Evolutionary conservation across 768 basidiomycete genomes (phyloP).

Genomic region (Leccinum olivaceopallidum): DNA sequence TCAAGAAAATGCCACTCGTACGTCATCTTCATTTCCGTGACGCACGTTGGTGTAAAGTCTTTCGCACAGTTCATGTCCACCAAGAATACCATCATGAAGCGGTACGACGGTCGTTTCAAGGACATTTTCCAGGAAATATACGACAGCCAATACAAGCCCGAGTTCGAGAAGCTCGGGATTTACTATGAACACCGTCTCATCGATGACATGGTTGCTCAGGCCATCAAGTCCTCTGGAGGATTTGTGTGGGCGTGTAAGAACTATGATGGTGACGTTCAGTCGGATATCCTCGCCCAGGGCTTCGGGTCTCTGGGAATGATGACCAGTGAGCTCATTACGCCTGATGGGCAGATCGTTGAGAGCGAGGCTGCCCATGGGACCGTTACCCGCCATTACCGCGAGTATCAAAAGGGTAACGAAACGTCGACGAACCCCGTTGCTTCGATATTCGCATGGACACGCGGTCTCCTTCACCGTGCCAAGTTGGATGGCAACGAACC

Average conservation of each 20-base stretch:
- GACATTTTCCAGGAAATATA: conserved; percentile 99
- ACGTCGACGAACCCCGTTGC: conserved; percentile 99
- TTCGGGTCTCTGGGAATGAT: conserved; percentile 98
- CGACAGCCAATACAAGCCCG: conserved; percentile 70
- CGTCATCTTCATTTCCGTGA: conserved; percentile 22
- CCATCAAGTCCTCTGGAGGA: conserved; percentile 93
- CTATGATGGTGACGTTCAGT: conserved; percentile 87
- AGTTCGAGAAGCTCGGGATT: conserved; percentile 69
- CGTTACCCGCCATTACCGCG: conserved; percentile 95
- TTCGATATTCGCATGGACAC: conserved; percentile 98
- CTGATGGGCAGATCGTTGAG: conserved; percentile 91
- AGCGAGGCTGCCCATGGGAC: conserved; percentile 98
- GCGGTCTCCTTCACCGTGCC: conserved; percentile 90
- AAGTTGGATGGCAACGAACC: conserved; percentile 84
- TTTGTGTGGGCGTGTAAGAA: conserved; percentile 79
- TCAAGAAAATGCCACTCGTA: conserved; percentile 76
- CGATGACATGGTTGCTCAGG: conserved; percentile 99
- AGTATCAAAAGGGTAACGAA: conserved; percentile 96
- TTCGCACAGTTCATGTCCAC: conserved; percentile 85
- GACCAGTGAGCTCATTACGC: conserved; percentile 94
- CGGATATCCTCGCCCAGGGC: conserved; percentile 95
- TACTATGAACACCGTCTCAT: conserved; percentile 97
- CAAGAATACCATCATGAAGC: conserved; percentile 97
- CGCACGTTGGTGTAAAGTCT: neutral
- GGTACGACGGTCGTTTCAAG: conserved; percentile 98